phyloP scores from a whole-genome alignment of 106 monocot species.

The Triglochin maritima region DNA sequence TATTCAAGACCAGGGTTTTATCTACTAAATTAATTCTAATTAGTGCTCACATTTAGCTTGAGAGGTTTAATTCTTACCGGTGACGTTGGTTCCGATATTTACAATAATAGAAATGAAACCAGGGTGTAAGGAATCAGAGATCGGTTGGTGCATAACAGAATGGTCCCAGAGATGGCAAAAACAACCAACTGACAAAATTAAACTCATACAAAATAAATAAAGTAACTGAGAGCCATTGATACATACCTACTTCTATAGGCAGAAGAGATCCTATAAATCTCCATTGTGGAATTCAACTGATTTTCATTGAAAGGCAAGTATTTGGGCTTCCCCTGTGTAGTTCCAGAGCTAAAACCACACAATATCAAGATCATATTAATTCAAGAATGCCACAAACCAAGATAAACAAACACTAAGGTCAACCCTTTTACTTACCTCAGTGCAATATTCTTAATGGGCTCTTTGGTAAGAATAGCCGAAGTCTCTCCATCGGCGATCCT shows the following conservation, averaged over 20 bases:
- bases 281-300: slow-evolving; percentile 44
- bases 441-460: slow-evolving; percentile 56
- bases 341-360: slow-evolving; percentile 47
- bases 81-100: too few species aligned
- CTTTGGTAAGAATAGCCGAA: slow-evolving; percentile 56
- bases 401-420: background rate
- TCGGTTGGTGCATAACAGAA: too few species aligned
- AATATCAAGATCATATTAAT: background rate
- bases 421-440: slow-evolving; percentile 36
- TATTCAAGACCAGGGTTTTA: too few species aligned
- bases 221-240: background rate
- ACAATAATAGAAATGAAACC: too few species aligned
- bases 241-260: slow-evolving; percentile 63
- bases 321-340: slow-evolving; percentile 60
- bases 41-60: too few species aligned
- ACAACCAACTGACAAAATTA: too few species aligned
- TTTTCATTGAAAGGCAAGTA: slow-evolving; percentile 56
- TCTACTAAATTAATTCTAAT: too few species aligned
- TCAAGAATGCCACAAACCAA: background rate
- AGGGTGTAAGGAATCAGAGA: too few species aligned
- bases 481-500: slow-evolving; percentile 66
- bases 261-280: slow-evolving; percentile 55
- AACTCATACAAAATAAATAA: too few species aligned
- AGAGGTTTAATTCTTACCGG: too few species aligned
- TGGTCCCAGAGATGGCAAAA: too few species aligned